These are phyloP conservation scores for Salix arbutifolia DNA, from an alignment of 345 rosid species.

Conservation along the genomic window DNA sequence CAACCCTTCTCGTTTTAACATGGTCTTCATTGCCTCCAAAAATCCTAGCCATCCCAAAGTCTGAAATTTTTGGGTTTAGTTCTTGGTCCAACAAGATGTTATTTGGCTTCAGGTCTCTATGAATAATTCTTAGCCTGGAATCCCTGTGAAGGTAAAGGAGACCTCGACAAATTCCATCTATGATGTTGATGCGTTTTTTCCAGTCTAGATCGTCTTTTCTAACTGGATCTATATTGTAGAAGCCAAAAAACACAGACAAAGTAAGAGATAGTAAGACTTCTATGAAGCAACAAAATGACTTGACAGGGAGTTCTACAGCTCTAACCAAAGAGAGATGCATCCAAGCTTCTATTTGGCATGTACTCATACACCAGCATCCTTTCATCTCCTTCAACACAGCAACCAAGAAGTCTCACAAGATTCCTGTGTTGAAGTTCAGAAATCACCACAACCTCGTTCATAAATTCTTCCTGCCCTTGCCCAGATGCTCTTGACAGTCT, in stretches of 20 bases:
- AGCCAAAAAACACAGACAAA: neutral
- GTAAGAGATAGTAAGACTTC: too few species aligned
- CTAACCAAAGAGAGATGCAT: conserved; percentile 15
- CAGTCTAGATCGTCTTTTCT: conserved; percentile 4
- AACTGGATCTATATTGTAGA: neutral
- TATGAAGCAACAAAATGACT: too few species aligned
- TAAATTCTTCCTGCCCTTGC: conserved; percentile 34
- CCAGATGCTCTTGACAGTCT: conserved; percentile 28
- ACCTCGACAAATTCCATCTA: conserved; percentile 13
- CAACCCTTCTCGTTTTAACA: conserved; percentile 20
- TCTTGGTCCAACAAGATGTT: conserved; percentile 26
- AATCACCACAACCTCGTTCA: conserved; percentile 40
- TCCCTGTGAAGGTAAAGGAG: conserved; percentile 18
- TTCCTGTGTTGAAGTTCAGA: conserved; percentile 39
- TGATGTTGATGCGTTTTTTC: conserved; percentile 1
- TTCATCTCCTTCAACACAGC: conserved; percentile 33
- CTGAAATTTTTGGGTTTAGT: conserved; percentile 27
- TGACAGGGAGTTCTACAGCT: too few species aligned
- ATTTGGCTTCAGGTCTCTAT: conserved; percentile 15
- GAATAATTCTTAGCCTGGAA: conserved; percentile 15
- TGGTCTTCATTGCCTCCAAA: conserved; percentile 22
- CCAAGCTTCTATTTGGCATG: conserved; percentile 34
- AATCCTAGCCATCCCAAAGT: conserved; percentile 36
- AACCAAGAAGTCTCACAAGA: conserved; percentile 35
- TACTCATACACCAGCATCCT: conserved; percentile 34